These are phyloP conservation scores for Dipteronia sinensis DNA, from an alignment of 345 rosid genomes.

Conservation along the genomic window DNA sequence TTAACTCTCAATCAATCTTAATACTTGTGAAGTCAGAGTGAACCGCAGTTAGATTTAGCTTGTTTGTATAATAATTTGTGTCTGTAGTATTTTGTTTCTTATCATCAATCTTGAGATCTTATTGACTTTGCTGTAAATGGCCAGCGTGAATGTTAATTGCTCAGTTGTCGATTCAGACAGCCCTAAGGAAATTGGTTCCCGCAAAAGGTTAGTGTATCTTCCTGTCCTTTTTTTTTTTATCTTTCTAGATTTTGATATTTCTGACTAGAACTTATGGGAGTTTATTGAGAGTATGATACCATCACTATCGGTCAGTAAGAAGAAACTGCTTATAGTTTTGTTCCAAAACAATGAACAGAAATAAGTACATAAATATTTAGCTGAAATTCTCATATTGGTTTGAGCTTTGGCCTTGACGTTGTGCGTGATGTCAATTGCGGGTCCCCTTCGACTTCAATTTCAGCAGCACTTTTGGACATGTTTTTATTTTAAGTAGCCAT, in stretches of 20 bases:
- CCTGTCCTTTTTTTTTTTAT: not conserved
- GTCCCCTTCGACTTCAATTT: not conserved
- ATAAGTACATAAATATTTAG: not conserved
- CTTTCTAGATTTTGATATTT: constrained; percentile 1
- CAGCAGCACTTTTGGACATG: not conserved
- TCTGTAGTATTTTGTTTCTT: not conserved
- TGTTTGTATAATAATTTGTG: not conserved
- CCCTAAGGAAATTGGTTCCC: constrained; percentile 36
- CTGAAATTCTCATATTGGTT: not conserved
- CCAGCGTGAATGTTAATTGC: constrained; percentile 35
- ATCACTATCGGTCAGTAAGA: not conserved
- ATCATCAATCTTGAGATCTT: not conserved
- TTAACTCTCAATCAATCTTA: not conserved
- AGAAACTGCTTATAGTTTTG: not conserved
- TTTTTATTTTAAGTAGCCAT: not conserved
- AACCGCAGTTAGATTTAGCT: not conserved
- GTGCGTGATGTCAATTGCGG: not conserved
- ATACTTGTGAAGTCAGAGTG: not conserved
- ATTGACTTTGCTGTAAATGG: constrained; percentile 5
- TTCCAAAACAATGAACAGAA: not conserved
- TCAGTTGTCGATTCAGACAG: constrained; percentile 36
- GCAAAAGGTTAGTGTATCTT: constrained; percentile 37
- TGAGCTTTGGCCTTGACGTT: not conserved
- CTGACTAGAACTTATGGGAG: not conserved
- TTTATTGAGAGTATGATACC: not conserved